Evolutionary conservation across 352 stramenopile genomes (phyloP), one percentile per base, ranked within the genome.

Genomic region (Phytophthora citricola): DNA sequence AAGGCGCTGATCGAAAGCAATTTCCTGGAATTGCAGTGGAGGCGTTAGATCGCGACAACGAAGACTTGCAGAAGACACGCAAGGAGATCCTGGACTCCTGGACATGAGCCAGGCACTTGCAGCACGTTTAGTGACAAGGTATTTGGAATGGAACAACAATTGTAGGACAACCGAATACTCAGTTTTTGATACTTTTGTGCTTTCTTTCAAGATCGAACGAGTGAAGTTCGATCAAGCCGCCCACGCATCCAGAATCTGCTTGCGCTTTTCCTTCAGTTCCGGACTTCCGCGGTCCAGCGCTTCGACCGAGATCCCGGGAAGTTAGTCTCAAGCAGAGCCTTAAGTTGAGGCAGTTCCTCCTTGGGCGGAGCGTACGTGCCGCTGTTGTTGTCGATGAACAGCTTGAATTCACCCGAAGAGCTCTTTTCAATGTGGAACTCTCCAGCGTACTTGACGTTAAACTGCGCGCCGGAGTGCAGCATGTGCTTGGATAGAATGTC

Each of bases 401-500:
- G 34, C 38, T 73, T 75, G 52, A 40, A 46, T 14, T 67, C 45
- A 10, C 61, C 66, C 1, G 58, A 38, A n/a, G 17, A 20, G 0
- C 22, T 40, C 52, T 72, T 58, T 27, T 78, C 56, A 31, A 78
- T 62, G 52, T 63, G 66, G 51, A 78, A 78, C 38, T 78, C 70
- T 4, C 66, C 70, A 0, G 70, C 65, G 27, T 74, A 77, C 43
- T 71, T 77, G 55, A 78, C 70, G 10, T 54, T 63, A 22, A 75
- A 69, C 27, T 46, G 32, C 5, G 66, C 66, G 5, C 66, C 53
- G 0, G 66, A 75, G 32, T 78, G 70, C 46, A 78, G 54, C 70
- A 78, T 75, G 66, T 78, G 70, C 57, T 75, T 75, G 46, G 70
- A 78, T 41, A 78, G 43, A 29, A 78, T 78, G 43, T 78, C 70